Conservation (phyloP, 345 rosid species). For the Eucalyptus cladocalyx region DNA sequence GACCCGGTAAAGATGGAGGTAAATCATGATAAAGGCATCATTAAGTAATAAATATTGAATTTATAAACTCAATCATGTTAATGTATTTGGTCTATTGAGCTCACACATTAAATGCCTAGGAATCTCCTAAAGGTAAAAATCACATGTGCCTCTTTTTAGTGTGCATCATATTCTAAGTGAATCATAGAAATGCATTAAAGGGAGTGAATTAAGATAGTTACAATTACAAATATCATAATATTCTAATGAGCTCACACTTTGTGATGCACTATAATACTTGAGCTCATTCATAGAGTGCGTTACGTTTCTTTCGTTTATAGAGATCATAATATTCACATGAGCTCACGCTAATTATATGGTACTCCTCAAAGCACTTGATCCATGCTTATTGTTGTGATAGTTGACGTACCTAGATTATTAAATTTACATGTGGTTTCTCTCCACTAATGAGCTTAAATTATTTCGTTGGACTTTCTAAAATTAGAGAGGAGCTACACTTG, state of each 20-base stretch:
- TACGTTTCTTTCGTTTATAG: not conserved
- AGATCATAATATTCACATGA: not conserved
- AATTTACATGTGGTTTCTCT: not conserved
- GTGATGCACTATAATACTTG: not conserved
- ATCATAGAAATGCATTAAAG: not conserved
- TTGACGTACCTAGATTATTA: accelerated
- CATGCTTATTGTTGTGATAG: not conserved
- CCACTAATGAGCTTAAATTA: not conserved
- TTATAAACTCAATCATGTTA: not conserved
- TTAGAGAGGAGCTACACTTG: not conserved
- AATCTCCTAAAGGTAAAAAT: not conserved
- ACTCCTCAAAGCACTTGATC: not conserved
- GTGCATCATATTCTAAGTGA: not conserved
- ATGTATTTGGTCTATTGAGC: not conserved
- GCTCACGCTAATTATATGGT: not conserved
- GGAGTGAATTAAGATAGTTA: not conserved
- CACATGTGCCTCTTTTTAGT: not conserved
- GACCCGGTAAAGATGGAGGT: not conserved
- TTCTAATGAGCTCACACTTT: too few relatives aligned
- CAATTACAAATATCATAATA: not conserved
- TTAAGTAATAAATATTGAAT: not conserved
- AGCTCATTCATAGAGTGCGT: not conserved
- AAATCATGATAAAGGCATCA: not conserved
- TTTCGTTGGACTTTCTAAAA: not conserved
- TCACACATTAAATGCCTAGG: not conserved